Conservation (phyloP, 106 monocot genomes). For the Dioscorea dumetorum region DNA sequence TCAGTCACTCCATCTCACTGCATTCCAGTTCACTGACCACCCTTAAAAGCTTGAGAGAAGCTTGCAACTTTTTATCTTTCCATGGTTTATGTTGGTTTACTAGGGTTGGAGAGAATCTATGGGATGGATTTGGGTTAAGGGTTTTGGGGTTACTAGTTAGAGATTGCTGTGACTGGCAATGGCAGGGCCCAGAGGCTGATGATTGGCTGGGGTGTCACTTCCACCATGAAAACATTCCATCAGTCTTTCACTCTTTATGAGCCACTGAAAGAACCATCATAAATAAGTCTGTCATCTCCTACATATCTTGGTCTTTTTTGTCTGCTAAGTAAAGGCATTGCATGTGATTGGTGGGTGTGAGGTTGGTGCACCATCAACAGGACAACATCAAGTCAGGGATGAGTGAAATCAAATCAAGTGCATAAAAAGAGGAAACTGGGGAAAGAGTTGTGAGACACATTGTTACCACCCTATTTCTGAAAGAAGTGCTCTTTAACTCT, state of each 20-base stretch:
- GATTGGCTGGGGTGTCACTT: conserved; percentile 41
- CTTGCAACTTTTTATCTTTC: conserved; percentile 12
- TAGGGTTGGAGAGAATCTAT: background rate
- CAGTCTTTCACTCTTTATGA: conserved; percentile 14
- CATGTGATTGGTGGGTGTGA: conserved; percentile 17
- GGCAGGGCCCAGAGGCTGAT: conserved; percentile 17
- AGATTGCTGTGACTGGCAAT: conserved; percentile 11
- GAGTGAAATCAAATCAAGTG: no score
- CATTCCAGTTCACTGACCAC: conserved; percentile 13
- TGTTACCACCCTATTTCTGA: no score
- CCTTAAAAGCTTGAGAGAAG: conserved; percentile 14
- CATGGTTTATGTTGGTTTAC: conserved; percentile 8
- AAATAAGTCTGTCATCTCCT: background rate
- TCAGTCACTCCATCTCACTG: conserved; percentile 22
- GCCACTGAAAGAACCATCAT: background rate
- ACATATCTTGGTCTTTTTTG: background rate
- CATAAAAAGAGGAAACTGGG: no score
- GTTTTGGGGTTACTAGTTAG: background rate
- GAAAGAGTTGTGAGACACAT: no score
- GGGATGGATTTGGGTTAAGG: background rate
- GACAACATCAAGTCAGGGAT: no score
- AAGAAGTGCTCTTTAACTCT: no score
- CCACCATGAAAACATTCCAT: conserved; percentile 40
- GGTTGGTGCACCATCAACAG: background rate
- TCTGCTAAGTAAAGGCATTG: conserved; percentile 13